These are phyloP conservation scores for Aspergillus sp. DNA, from an alignment of 2,329 filamentous ascomycete species.

Conservation along the genomic window DNA sequence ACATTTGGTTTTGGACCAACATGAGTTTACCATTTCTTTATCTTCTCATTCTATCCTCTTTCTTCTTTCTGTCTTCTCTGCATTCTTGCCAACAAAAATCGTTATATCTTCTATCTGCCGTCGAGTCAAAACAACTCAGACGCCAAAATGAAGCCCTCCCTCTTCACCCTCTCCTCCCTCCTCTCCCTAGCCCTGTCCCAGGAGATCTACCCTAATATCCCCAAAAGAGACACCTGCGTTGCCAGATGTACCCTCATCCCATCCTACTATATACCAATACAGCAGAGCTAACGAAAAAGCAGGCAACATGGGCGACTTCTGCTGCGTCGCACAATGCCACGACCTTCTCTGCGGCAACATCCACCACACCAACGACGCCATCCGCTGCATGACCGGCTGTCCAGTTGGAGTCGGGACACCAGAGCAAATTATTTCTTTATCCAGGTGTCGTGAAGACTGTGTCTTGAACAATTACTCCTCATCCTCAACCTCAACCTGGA, in stretches of 20 bases:
- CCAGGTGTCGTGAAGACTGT: not conserved
- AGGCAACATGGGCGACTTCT: conserved; percentile 41
- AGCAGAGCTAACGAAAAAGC: not conserved
- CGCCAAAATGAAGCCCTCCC: conserved; percentile 36
- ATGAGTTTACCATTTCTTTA: no score
- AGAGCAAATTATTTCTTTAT: not conserved
- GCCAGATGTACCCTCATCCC: conserved; percentile 23
- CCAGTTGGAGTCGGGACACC: conserved; percentile 34
- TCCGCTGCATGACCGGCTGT: conserved; percentile 46
- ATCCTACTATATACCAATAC: no score
- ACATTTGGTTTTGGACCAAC: not conserved
- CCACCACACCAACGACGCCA: conserved; percentile 45
- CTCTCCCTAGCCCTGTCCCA: conserved; percentile 41
- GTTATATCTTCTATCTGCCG: not conserved
- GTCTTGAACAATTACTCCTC: not conserved
- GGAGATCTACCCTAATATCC: conserved; percentile 26
- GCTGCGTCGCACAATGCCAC: conserved; percentile 47
- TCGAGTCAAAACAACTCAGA: not conserved
- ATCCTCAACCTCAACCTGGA: not conserved
- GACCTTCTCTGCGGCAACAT: conserved; percentile 47
- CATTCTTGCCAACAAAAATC: no score
- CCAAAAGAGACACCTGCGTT: conserved; percentile 29
- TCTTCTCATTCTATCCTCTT: no score
- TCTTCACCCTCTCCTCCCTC: conserved; percentile 40
- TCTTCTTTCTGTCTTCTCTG: not conserved